phyloP scores from a whole-genome alignment of 176 grass and related monocot species.

The Neostapfia colusana region DNA sequence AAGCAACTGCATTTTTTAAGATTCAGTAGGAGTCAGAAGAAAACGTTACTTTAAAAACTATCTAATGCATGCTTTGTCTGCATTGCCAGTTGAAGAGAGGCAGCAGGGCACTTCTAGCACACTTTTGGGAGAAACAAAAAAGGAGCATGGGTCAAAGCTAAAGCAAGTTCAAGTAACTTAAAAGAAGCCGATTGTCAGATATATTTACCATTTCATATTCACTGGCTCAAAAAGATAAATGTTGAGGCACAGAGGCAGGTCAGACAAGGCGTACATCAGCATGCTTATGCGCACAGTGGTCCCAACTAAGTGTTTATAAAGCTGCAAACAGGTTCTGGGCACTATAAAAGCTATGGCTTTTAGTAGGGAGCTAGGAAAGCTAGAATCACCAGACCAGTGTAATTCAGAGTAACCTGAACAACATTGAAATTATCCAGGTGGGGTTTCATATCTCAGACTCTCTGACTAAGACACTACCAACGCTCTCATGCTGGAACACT shows the following conservation, averaged over 20 bases:
- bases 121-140: not conserved
- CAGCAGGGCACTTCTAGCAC: not conserved
- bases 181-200: slow-evolving; percentile 19
- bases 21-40: slow-evolving; percentile 21
- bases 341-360: slow-evolving; percentile 14
- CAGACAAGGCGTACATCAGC: slow-evolving; percentile 3
- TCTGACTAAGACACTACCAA: not conserved
- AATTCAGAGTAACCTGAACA: not conserved
- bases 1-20: slow-evolving; percentile 66
- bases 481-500: not conserved
- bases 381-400: not conserved
- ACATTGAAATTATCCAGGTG: not conserved
- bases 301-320: slow-evolving; percentile 15
- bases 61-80: slow-evolving; percentile 4
- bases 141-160: not conserved
- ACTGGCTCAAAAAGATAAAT: slow-evolving; percentile 27
- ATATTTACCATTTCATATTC: slow-evolving; percentile 17
- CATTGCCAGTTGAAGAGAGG: slow-evolving; percentile 11
- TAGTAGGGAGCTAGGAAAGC: slow-evolving; percentile 19
- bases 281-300: slow-evolving; percentile 2
- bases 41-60: slow-evolving; percentile 9
- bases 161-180: slow-evolving; percentile 7
- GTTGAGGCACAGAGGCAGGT: slow-evolving; percentile 27
- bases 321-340: not conserved
- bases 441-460: slow-evolving; percentile 3